These are phyloP conservation scores for Iberis pinnata DNA, from an alignment of 345 rosid genomes.

Conservation along the genomic window DNA sequence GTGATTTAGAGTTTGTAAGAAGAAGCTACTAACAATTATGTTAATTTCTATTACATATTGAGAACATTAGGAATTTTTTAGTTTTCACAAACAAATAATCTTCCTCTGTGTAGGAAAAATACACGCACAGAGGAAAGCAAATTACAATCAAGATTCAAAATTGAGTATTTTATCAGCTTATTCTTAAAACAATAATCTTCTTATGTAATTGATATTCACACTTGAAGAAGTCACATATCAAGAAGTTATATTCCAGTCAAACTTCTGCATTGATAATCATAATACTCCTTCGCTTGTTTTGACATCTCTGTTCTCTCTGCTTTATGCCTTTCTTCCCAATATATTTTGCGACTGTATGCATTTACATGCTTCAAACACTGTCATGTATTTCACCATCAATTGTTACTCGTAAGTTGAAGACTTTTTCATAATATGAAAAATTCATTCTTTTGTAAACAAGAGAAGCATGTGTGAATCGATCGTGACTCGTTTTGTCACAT, in stretches of 20 bases:
- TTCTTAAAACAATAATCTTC: conserved; percentile 13
- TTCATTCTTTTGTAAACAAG: too few relatives aligned
- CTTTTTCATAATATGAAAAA: too few relatives aligned
- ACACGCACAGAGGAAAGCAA: conserved; percentile 2
- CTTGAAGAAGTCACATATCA: not conserved
- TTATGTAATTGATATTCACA: not conserved
- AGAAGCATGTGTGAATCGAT: too few relatives aligned
- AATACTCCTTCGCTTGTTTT: conserved; percentile 64
- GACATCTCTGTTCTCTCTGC: conserved; percentile 66
- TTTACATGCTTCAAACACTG: not conserved
- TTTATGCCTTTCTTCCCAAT: conserved; percentile 65
- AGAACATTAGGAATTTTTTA: not conserved
- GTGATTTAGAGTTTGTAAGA: conserved; percentile 21
- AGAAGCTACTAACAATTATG: conserved; percentile 13
- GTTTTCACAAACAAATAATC: not conserved
- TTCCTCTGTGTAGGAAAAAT: not conserved
- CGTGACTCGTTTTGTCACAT: too few relatives aligned
- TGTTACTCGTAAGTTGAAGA: too few relatives aligned
- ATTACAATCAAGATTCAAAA: not conserved
- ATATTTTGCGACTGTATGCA: conserved; percentile 51
- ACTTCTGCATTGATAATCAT: conserved; percentile 70
- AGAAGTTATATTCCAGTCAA: conserved; percentile 50
- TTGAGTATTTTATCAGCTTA: not conserved
- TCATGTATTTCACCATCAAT: conserved; percentile 48
- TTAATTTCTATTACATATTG: not conserved